Evolutionary conservation across 495 filamentous ascomycete species (phyloP).

Genomic region (Pseudevernia furfuracea): DNA sequence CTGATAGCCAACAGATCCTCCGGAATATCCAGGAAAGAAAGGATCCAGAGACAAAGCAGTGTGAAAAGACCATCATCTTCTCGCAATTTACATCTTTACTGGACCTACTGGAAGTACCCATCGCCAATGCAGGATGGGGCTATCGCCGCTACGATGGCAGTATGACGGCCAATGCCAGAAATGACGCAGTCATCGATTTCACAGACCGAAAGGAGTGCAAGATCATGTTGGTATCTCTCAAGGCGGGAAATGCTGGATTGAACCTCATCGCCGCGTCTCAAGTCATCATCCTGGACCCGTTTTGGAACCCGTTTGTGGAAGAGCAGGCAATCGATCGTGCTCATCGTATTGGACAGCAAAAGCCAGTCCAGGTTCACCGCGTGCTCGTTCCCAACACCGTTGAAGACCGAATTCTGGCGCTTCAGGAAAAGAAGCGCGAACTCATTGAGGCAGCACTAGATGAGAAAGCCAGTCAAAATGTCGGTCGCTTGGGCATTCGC

Average conservation of each 20-base stretch:
- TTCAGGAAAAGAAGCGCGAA: slow-evolving; percentile 79
- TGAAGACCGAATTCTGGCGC: slow-evolving; percentile 76
- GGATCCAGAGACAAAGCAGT: slow-evolving; percentile 22
- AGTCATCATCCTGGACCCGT: slow-evolving; percentile 88
- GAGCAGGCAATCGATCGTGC: slow-evolving; percentile 92
- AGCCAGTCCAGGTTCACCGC: slow-evolving; percentile 69
- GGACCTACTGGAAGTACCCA: slow-evolving; percentile 86
- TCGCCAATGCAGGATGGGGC: slow-evolving; percentile 52
- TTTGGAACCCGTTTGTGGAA: slow-evolving; percentile 96
- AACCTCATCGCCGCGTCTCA: slow-evolving; percentile 82
- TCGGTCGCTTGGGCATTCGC: slow-evolving; percentile 51
- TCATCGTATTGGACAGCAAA: slow-evolving; percentile 79
- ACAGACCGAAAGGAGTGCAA: slow-evolving; percentile 54
- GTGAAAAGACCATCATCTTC: slow-evolving; percentile 86
- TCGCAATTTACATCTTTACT: slow-evolving; percentile 86
- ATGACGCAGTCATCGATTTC: slow-evolving; percentile 66
- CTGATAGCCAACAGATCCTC: slow-evolving; percentile 40
- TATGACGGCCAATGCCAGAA: slow-evolving; percentile 64
- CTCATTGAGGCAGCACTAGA: slow-evolving; percentile 77
- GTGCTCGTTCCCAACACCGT: slow-evolving; percentile 72
- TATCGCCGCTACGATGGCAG: slow-evolving; percentile 81
- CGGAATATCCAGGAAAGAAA: slow-evolving; percentile 36
- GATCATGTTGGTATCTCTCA: slow-evolving; percentile 82
- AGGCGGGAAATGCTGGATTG: slow-evolving; percentile 84
- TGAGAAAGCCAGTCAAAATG: slow-evolving; percentile 59